Conservation (phyloP, 2,329 filamentous ascomycete genomes). For the Bipolaris cookei region DNA sequence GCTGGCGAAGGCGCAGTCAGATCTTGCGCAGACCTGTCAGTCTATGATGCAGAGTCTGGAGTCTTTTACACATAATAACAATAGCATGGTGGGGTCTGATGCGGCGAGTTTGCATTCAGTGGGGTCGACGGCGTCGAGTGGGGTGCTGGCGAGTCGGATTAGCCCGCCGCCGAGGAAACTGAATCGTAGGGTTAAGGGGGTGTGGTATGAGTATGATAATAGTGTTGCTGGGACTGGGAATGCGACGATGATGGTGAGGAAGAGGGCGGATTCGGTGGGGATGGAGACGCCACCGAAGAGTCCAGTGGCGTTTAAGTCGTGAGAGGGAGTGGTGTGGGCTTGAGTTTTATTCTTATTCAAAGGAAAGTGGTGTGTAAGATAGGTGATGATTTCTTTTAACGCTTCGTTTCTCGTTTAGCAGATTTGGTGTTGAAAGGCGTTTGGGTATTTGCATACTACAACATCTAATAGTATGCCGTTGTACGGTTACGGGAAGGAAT, state of each 20-base stretch:
- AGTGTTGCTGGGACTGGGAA: constrained; percentile 10
- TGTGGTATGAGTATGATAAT: constrained; percentile 50
- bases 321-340: no score
- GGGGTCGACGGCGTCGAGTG: constrained; percentile 16
- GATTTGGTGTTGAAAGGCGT: no score
- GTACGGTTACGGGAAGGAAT: no score
- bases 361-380: no score
- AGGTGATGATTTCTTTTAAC: not conserved
- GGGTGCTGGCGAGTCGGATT: constrained; percentile 30
- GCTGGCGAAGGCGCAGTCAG: constrained; percentile 36
- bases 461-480: no score
- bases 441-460: no score
- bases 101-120: constrained; percentile 19
- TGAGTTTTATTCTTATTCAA: no score
- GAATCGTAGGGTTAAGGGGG: constrained; percentile 43
- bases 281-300: constrained; percentile 35
- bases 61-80: constrained; percentile 23
- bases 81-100: constrained; percentile 22
- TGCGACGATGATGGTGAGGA: constrained; percentile 20
- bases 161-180: constrained; percentile 42
- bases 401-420: not conserved
- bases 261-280: constrained; percentile 25
- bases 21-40: constrained; percentile 38
- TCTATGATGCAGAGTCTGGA: constrained; percentile 41
- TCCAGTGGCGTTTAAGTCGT: constrained; percentile 14